Evolutionary conservation across 1,284 basidiomycete genomes (phyloP).

Genomic region (Microbotryomycetes sp.): DNA sequence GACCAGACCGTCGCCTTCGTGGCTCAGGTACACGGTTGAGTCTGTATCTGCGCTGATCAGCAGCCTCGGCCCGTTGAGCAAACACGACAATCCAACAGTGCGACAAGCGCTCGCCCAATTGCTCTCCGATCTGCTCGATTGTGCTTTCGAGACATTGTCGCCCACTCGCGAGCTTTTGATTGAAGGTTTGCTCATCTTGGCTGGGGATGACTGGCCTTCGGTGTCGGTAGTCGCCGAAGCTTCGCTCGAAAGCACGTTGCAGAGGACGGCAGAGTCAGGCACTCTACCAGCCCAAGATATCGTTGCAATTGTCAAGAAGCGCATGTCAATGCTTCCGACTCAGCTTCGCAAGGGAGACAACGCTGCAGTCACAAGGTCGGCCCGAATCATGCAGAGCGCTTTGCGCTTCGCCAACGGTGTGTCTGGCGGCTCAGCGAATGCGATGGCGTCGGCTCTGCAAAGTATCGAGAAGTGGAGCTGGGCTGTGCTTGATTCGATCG

Average conservation of each 20-base stretch:
- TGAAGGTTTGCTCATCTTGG: slow-evolving; percentile 59
- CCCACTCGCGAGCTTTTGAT: slow-evolving; percentile 59
- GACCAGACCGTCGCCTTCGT: slow-evolving; percentile 36
- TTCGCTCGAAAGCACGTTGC: neutral
- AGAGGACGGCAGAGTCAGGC: slow-evolving; percentile 36
- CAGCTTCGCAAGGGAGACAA: slow-evolving; percentile 63
- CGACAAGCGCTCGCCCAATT: slow-evolving; percentile 53
- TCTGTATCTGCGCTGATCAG: slow-evolving; percentile 37
- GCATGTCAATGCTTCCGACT: slow-evolving; percentile 65
- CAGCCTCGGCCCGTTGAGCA: slow-evolving; percentile 35
- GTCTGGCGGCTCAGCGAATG: slow-evolving; percentile 39
- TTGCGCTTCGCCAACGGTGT: slow-evolving; percentile 48
- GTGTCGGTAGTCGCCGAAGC: slow-evolving; percentile 40
- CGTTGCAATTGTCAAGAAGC: slow-evolving; percentile 46
- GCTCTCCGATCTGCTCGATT: slow-evolving; percentile 44
- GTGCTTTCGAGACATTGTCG: neutral
- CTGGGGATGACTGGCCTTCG: slow-evolving; percentile 50
- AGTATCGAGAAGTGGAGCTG: slow-evolving; percentile 84
- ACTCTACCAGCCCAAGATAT: slow-evolving; percentile 18
- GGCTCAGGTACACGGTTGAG: slow-evolving; percentile 42
- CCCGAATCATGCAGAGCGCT: slow-evolving; percentile 60
- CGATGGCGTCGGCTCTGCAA: slow-evolving; percentile 54
- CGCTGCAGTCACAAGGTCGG: slow-evolving; percentile 58
- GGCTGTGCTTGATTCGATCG: slow-evolving; percentile 65
- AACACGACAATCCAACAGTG: slow-evolving; percentile 58